Conservation (phyloP, 495 filamentous ascomycete genomes). For the Penicillium coprophilum region DNA sequence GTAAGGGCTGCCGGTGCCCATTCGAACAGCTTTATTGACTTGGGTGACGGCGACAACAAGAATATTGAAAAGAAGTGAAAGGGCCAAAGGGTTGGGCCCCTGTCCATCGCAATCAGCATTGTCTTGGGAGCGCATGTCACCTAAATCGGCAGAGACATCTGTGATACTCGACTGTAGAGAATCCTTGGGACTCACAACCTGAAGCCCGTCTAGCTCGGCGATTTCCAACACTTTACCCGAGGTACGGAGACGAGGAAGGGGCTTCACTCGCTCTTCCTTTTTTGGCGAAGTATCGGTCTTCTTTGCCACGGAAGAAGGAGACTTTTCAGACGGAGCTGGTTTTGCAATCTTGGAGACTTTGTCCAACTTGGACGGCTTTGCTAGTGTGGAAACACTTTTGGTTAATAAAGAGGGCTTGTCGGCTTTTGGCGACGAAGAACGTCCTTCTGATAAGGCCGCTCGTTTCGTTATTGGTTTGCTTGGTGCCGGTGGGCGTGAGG, state of each 20-base stretch:
- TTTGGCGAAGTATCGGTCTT: neutral
- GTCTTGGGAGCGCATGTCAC: conserved; percentile 18
- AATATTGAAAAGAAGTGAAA: conserved; percentile 36
- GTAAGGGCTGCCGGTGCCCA: conserved; percentile 28
- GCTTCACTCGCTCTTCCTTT: conserved; percentile 14
- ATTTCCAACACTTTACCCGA: conserved; percentile 29
- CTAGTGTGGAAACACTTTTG: conserved; percentile 3
- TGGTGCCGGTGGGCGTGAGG: neutral
- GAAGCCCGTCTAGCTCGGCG: conserved; percentile 45
- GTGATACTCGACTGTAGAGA: conserved; percentile 28
- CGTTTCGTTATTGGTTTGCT: conserved; percentile 5
- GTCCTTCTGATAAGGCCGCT: conserved; percentile 4
- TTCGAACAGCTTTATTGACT: conserved; percentile 26
- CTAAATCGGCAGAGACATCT: conserved; percentile 21
- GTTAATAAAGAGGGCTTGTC: neutral
- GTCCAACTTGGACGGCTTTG: conserved; percentile 5
- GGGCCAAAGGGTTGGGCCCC: conserved; percentile 22
- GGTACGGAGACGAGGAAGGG: conserved; percentile 22
- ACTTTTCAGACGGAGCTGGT: neutral
- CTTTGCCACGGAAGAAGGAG: neutral
- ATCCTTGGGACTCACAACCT: conserved; percentile 27
- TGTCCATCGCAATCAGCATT: conserved; percentile 17
- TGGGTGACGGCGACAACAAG: conserved; percentile 32
- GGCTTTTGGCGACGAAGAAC: neutral
- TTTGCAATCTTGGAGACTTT: conserved; percentile 3